Percentiles rank a stretch among this genome's conserved stretches.
phyloP scores from a whole-genome alignment of 306 rosid genomes.

The Aeschynomene evenia region DNA sequence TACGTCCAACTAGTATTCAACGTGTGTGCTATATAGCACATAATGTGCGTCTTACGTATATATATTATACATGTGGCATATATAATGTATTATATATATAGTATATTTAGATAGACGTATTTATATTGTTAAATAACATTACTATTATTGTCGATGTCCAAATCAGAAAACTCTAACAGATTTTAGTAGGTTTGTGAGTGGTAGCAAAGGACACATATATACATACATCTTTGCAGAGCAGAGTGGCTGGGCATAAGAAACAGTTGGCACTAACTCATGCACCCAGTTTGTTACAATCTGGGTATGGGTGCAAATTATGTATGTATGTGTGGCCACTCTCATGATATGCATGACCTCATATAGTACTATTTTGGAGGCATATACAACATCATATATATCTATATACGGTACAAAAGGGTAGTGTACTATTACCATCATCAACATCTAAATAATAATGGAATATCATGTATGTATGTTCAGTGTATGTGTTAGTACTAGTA shows the following conservation, averaged over 20 bases:
- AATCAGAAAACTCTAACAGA: constrained; percentile 1
- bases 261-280: constrained; percentile 25
- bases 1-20: no score
- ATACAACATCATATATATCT: no score
- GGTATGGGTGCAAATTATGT: constrained; percentile 22
- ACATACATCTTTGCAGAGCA: constrained; percentile 19
- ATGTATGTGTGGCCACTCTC: constrained; percentile 2
- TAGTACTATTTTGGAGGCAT: constrained; percentile 15
- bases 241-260: constrained; percentile 37
- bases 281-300: not conserved
- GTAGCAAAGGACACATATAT: no score
- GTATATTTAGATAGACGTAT: not conserved
- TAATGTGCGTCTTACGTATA: no score
- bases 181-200: constrained; percentile 26
- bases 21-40: no score
- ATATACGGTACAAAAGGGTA: not conserved
- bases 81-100: no score
- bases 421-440: constrained; percentile 16
- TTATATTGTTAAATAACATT: no score
- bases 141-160: no score
- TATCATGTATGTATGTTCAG: no score
- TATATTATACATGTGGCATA: no score
- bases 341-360: constrained; percentile 36
- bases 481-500: no score
- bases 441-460: not conserved